Conservation (phyloP, 2,329 filamentous ascomycete species). For the Neonectria ditissima region DNA sequence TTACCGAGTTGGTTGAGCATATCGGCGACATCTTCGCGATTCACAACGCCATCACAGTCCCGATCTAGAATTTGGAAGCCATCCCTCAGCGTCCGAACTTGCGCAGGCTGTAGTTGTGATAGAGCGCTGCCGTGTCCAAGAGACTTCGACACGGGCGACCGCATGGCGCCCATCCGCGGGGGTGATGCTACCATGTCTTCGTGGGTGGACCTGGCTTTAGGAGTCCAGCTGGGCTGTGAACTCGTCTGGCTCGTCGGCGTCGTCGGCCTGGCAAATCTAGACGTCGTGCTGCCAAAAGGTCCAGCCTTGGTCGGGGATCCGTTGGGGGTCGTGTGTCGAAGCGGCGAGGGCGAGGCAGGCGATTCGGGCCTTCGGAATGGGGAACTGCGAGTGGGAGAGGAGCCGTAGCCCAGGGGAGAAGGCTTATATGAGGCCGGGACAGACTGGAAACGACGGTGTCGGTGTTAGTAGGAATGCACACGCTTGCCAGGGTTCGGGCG, state of each 20-base stretch:
- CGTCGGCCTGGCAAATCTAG: conserved; percentile 55
- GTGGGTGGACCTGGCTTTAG: conserved; percentile 46
- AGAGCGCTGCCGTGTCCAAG: conserved; percentile 66
- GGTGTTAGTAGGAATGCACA: conserved; percentile 44
- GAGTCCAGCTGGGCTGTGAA: conserved; percentile 53
- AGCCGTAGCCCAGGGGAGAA: conserved; percentile 77
- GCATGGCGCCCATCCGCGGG: conserved; percentile 51
- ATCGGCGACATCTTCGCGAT: conserved; percentile 84
- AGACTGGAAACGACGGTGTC: conserved; percentile 56
- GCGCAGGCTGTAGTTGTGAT: conserved; percentile 80
- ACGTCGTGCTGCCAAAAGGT: conserved; percentile 42
- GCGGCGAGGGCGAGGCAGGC: conserved; percentile 72
- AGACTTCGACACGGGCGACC: conserved; percentile 49
- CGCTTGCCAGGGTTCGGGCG: conserved; percentile 40
- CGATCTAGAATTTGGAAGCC: conserved; percentile 94
- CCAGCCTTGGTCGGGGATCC: conserved; percentile 67
- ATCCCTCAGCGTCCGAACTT: conserved; percentile 89
- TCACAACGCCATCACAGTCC: conserved; percentile 86
- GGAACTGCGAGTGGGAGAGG: conserved; percentile 69
- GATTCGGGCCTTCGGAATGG: conserved; percentile 73
- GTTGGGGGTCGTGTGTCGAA: conserved; percentile 74
- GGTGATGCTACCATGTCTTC: conserved; percentile 52
- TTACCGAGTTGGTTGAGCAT: conserved; percentile 88
- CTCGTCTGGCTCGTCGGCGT: conserved; percentile 50
- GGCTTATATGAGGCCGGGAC: conserved; percentile 73